Percentiles rank a stretch among this genome's conserved stretches.
These are phyloP conservation scores for Hypomyces rosellus DNA, from an alignment of 2,329 filamentous ascomycete genomes.

Conservation along the genomic window DNA sequence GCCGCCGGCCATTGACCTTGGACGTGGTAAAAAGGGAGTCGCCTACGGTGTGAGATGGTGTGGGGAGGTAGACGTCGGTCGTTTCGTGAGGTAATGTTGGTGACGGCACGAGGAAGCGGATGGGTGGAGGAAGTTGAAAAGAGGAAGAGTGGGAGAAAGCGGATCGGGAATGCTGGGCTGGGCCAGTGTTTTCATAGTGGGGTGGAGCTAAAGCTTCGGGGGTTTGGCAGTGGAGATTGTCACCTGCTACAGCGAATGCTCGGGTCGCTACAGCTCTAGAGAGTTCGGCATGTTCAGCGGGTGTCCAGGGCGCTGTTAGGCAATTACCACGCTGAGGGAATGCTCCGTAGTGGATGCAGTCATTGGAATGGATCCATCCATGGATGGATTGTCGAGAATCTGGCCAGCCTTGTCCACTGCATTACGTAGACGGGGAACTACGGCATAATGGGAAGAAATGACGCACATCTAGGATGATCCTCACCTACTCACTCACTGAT, in stretches of 20 bases:
- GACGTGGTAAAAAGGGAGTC: conserved; percentile 10
- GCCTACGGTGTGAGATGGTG: conserved; percentile 6
- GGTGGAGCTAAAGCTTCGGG: conserved; percentile 3
- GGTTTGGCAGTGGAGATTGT: conserved; percentile 5
- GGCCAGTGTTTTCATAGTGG: conserved; percentile 2
- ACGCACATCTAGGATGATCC: conserved; percentile 5
- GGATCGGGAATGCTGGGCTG: neutral
- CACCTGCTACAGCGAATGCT: neutral
- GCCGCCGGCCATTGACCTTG: conserved; percentile 51
- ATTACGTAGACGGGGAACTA: neutral
- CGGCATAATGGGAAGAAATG: conserved; percentile 9
- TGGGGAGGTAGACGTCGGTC: neutral
- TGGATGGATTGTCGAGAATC: neutral
- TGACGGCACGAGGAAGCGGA: neutral
- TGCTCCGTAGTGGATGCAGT: neutral
- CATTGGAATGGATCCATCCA: neutral
- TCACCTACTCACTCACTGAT: no score
- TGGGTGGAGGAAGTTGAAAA: conserved; percentile 4
- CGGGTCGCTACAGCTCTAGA: no score
- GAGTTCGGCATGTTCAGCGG: neutral
- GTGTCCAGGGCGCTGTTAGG: neutral
- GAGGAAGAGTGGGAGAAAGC: conserved; percentile 5
- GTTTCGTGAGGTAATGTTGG: neutral
- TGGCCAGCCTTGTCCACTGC: neutral
- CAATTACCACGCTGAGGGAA: neutral